Conservation (phyloP, 1,139 yeast genomes). For the Scheffersomyces illinoinensis region DNA sequence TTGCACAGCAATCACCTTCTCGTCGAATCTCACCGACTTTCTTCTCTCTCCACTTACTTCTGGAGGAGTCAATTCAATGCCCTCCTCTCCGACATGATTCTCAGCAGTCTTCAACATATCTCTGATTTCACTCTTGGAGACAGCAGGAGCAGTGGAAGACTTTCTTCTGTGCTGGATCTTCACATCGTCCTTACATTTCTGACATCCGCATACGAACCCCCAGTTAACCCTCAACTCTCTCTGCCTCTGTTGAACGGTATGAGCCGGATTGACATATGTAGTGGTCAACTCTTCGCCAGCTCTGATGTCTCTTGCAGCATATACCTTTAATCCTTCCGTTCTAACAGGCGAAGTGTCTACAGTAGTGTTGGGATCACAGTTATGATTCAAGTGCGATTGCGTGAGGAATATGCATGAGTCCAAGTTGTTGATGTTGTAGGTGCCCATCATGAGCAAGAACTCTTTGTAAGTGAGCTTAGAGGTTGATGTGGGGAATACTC, state of each 20-base stretch:
- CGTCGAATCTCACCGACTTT: conserved; percentile 74
- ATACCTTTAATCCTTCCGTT: conserved; percentile 57
- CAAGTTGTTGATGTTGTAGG: conserved; percentile 71
- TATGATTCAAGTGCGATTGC: conserved; percentile 76
- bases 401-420: conserved; percentile 61
- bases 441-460: conserved; percentile 64
- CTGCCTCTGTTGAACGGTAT: conserved; percentile 63
- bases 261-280: conserved; percentile 69
- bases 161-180: conserved; percentile 39
- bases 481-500: conserved; percentile 47
- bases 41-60: conserved; percentile 49
- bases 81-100: conserved; percentile 38
- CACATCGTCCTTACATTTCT: conserved; percentile 62
- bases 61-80: conserved; percentile 50
- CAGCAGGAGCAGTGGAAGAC: conserved; percentile 20
- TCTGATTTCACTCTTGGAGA: conserved; percentile 42
- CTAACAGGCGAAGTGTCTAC: conserved; percentile 51
- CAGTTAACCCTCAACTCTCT: conserved; percentile 72
- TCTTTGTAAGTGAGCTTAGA: conserved; percentile 48
- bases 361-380: conserved; percentile 70
- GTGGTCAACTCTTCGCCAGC: conserved; percentile 71
- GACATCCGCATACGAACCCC: conserved; percentile 79
- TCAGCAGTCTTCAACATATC: conserved; percentile 44
- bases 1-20: conserved; percentile 51
- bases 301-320: conserved; percentile 57